Evolutionary conservation across 805 yeast species (phyloP), one percentile per base, ranked within the genome.

Genomic region (Wickerhamomyces pijperi): DNA sequence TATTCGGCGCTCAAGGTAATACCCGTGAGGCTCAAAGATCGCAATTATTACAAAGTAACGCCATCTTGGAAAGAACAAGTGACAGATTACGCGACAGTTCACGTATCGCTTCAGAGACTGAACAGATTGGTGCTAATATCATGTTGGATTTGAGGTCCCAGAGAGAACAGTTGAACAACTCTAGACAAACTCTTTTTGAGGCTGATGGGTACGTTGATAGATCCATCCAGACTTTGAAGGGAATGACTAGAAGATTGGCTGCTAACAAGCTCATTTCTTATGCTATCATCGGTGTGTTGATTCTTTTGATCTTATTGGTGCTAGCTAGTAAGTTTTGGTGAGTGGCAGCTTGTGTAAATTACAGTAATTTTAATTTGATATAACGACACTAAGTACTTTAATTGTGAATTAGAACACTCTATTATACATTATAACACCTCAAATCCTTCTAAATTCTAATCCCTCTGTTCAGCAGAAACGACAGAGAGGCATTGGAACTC

Each of bases 151-250:
- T 92, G 47, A 71, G 96, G 44, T 80, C 95, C 19, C 98, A 92
- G 63, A 69, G 98, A 42, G 98, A 92, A 53, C 97, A 94, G 54
- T 74, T 92, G 34, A 65, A 76, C 39, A 86, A 88, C 50, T 76
- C 95, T 18, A 75, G 97, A 58, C 83, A 82, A 50, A 84, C 95
- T 0, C 65, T 92, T 37, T 73, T 74, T 60, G 90, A 87, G 45
- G 97, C 97, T 0, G 97, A 92, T 56, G 76, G 82, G 1, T 86
- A 88, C 53, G 95, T 92, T 39, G 97, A 92, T 60, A 79, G 82
- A 55, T 79, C 92, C 40, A 72, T 92, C 40, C 74, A 82, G 41
- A 92, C 97, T 1, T 66, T 92, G 51, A 78, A 86, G 51, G 72
- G 84, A 16, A 92, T 92, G 98, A 82, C 95, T 19, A 72, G 97